phyloP scores from a whole-genome alignment of 2,329 filamentous ascomycete genomes.

The Aspergillus fumigatus region DNA sequence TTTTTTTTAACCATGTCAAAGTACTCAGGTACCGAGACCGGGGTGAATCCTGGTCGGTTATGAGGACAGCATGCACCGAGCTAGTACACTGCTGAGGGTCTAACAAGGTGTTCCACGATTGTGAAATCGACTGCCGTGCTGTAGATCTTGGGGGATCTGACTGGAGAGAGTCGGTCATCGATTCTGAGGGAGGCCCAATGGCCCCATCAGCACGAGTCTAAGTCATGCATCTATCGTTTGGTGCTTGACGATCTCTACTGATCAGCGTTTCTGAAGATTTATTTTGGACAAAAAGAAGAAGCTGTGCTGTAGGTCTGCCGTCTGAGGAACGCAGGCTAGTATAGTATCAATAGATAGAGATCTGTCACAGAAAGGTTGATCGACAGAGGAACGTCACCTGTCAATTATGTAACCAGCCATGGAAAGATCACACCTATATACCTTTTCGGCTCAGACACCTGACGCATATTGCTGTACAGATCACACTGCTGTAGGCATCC shows the following conservation, averaged over 20 bases:
- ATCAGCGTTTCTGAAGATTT: background rate
- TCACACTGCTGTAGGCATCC: slow-evolving; percentile 1
- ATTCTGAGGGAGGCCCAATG: background rate
- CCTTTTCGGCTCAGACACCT: background rate
- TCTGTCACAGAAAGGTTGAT: background rate
- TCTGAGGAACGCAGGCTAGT: background rate
- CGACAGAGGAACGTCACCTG: background rate
- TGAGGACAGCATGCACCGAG: background rate
- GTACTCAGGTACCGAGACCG: background rate
- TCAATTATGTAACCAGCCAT: background rate
- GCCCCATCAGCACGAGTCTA: background rate
- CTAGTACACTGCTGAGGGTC: background rate
- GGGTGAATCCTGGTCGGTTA: background rate
- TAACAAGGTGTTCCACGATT: background rate
- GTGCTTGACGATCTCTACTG: background rate
- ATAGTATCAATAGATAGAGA: background rate
- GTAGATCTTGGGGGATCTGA: background rate
- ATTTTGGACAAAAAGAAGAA: background rate
- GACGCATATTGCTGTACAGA: background rate
- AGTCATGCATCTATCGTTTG: background rate
- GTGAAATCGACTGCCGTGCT: background rate
- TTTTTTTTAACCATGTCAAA: background rate
- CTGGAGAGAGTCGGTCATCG: background rate
- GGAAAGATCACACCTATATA: background rate
- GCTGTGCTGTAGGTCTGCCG: background rate